Evolutionary conservation across 768 basidiomycete species (phyloP).

Genomic region (Chiua virens): DNA sequence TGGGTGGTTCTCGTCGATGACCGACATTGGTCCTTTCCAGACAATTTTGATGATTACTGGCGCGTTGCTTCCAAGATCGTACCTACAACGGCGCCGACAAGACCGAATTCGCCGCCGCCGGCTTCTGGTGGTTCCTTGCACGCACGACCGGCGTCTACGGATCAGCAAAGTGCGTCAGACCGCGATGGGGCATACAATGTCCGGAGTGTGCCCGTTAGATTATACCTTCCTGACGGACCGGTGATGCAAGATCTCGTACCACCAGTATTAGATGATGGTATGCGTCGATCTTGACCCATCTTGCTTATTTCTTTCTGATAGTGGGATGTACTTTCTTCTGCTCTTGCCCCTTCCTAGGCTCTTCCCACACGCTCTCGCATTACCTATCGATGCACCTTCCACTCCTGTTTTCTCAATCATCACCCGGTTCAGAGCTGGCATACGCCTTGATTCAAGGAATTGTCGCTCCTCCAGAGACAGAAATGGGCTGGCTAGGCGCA

Average conservation of each 20-base stretch:
- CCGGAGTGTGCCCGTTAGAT: conserved; percentile 82
- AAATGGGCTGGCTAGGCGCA: conserved; percentile 92
- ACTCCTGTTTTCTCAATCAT: conserved; percentile 66
- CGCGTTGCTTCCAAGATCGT: conserved; percentile 91
- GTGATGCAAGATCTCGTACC: conserved; percentile 88
- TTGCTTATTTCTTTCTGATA: neutral
- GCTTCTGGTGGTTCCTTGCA: conserved; percentile 59
- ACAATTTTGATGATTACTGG: conserved; percentile 96
- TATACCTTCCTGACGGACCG: conserved; percentile 90
- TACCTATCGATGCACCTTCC: conserved; percentile 76
- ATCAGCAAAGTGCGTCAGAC: conserved; percentile 53
- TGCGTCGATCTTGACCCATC: conserved; percentile 20
- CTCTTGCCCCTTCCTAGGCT: conserved; percentile 45
- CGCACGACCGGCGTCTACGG: conserved; percentile 61
- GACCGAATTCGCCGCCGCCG: conserved; percentile 56
- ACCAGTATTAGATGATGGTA: conserved; percentile 77
- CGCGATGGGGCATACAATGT: conserved; percentile 86
- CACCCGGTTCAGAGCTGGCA: conserved; percentile 54
- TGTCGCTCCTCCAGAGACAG: conserved; percentile 75
- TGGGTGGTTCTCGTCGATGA: conserved; percentile 15
- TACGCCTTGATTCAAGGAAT: conserved; percentile 87
- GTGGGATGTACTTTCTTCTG: neutral
- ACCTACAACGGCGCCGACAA: conserved; percentile 68
- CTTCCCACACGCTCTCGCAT: conserved; percentile 65
- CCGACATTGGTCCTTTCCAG: conserved; percentile 41